Evolutionary conservation across 2,329 filamentous ascomycete species (phyloP).

Genomic region (Fusarium gaditjirri): DNA sequence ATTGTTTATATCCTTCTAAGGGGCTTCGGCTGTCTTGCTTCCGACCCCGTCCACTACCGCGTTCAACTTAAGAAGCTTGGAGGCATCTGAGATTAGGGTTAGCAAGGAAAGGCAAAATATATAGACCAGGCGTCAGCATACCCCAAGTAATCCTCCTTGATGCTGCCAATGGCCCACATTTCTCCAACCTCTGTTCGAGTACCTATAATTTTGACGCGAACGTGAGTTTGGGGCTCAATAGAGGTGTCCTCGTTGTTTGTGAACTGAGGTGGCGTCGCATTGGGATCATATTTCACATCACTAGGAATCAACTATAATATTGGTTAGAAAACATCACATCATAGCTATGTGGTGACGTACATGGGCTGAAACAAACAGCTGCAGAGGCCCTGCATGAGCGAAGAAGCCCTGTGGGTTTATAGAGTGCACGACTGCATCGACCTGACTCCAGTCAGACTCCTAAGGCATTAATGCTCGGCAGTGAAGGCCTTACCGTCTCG

Average conservation of each 20-base stretch:
- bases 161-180: slow-evolving; percentile 97
- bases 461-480: slow-evolving; percentile 27
- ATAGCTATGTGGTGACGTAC: slow-evolving; percentile 62
- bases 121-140: slow-evolving; percentile 49
- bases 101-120: slow-evolving; percentile 11
- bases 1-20: background rate
- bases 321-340: slow-evolving; percentile 17
- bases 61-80: slow-evolving; percentile 40
- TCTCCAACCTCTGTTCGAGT: slow-evolving; percentile 91
- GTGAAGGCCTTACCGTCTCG: slow-evolving; percentile 79
- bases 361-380: slow-evolving; percentile 83
- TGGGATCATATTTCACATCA: slow-evolving; percentile 93
- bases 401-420: slow-evolving; percentile 95
- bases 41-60: slow-evolving; percentile 25
- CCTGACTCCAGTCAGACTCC: slow-evolving; percentile 63
- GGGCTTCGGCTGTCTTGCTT: slow-evolving; percentile 22
- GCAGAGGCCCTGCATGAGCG: slow-evolving; percentile 80
- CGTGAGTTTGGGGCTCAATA: slow-evolving; percentile 92
- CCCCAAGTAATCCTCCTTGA: slow-evolving; percentile 85
- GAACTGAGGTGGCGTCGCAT: slow-evolving; percentile 95
- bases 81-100: slow-evolving; percentile 42
- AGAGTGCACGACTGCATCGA: slow-evolving; percentile 92
- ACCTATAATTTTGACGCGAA: slow-evolving; percentile 94
- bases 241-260: slow-evolving; percentile 94
- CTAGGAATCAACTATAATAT: slow-evolving; percentile 80